A percentile compares a stretch with the other conserved stretches of the same genome.
Conservation (phyloP, 768 basidiomycete genomes). For the Pseudohyphozyma bogoriensis region DNA sequence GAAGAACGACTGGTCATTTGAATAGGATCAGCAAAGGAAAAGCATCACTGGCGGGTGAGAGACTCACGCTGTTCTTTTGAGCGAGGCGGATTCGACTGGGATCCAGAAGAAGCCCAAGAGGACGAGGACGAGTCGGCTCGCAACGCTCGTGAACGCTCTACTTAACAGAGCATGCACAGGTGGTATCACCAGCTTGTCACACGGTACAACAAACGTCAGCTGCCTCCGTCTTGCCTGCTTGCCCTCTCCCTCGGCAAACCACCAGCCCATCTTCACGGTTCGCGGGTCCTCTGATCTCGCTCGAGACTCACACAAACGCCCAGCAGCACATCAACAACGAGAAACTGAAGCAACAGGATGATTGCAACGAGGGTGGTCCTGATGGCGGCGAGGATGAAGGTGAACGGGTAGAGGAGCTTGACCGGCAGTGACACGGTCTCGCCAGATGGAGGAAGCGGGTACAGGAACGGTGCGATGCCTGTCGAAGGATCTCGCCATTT, state of each 20-base stretch:
- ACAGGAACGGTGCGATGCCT: slow-evolving; percentile 20
- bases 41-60: neutral
- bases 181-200: neutral
- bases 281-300: neutral
- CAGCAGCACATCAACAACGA: slow-evolving; percentile 14
- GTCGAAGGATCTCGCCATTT: slow-evolving; percentile 18
- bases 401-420: neutral
- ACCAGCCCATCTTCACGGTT: too few species aligned
- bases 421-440: neutral
- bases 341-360: slow-evolving; percentile 6
- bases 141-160: neutral
- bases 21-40: too few species aligned
- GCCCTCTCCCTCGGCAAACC: neutral
- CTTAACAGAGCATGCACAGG: neutral
- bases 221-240: neutral
- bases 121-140: slow-evolving; percentile 2
- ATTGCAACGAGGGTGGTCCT: neutral
- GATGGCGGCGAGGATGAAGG: neutral
- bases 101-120: slow-evolving; percentile 14
- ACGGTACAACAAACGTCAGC: neutral
- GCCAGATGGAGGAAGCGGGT: slow-evolving; percentile 1
- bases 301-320: neutral
- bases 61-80: slow-evolving; percentile 7
- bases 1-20: slow-evolving; percentile 4
- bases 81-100: slow-evolving; percentile 15